These are phyloP conservation scores for Ceratocystis colombiana DNA, from an alignment of 2,329 filamentous ascomycete species.

Conservation along the genomic window DNA sequence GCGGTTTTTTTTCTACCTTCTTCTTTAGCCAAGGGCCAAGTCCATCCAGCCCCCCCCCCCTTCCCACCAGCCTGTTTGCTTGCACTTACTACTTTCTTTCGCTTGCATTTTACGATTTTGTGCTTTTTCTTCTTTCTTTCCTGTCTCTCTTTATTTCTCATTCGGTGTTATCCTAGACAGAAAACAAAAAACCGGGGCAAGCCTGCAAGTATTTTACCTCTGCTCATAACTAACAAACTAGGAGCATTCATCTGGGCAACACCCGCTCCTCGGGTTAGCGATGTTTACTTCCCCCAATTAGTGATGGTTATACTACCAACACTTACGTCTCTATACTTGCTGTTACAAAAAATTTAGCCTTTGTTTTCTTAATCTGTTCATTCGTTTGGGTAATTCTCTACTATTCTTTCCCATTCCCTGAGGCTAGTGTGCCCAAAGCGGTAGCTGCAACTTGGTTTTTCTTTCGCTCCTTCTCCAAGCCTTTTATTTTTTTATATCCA, in stretches of 20 bases:
- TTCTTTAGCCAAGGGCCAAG: background rate
- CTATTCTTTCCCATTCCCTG: background rate
- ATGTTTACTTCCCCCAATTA: background rate
- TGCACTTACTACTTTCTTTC: background rate
- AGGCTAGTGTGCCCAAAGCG: constrained; percentile 2
- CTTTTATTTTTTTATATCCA: background rate
- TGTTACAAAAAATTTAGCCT: constrained; percentile 3
- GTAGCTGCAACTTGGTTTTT: constrained; percentile 1
- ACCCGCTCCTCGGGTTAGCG: background rate
- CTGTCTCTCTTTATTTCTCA: background rate
- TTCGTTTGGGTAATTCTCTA: background rate
- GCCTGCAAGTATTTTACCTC: background rate
- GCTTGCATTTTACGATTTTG: background rate
- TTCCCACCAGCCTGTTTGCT: background rate
- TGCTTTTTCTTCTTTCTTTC: background rate
- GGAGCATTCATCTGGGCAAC: background rate
- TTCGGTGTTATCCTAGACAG: constrained; percentile 16
- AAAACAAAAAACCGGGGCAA: constrained; percentile 21
- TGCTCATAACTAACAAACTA: background rate
- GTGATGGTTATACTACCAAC: background rate
- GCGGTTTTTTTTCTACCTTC: background rate
- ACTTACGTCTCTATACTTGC: background rate
- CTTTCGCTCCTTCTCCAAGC: constrained; percentile 7
- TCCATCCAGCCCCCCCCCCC: no score
- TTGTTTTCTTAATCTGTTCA: background rate